These are phyloP conservation scores for Geranomyces michiganensis DNA, from an alignment of 192 early-diverging fungal species.

Conservation along the genomic window DNA sequence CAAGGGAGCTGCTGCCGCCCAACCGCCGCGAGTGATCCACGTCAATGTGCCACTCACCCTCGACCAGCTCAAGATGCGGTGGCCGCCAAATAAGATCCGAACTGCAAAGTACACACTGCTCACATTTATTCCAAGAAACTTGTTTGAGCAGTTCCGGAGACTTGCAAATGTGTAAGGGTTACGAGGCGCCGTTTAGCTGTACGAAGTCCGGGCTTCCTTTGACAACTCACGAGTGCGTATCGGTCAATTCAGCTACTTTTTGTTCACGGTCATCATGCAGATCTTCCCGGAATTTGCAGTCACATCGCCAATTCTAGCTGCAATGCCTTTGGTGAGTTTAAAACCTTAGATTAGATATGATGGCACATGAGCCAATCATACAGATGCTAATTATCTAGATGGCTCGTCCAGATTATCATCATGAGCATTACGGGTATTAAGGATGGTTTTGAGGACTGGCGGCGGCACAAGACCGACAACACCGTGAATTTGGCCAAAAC, in stretches of 20 bases:
- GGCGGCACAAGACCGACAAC: constrained; percentile 82
- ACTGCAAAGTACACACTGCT: constrained; percentile 91
- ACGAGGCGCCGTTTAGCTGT: neutral
- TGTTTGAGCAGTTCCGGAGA: constrained; percentile 95
- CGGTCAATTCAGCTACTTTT: constrained; percentile 76
- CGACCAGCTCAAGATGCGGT: neutral
- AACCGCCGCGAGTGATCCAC: constrained; percentile 16
- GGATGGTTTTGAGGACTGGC: constrained; percentile 87
- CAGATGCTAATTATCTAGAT: too few relatives aligned
- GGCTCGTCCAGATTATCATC: constrained; percentile 44
- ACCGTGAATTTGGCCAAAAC: constrained; percentile 75
- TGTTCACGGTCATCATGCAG: constrained; percentile 82
- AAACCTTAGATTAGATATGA: too few relatives aligned
- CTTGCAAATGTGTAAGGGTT: constrained; percentile 42
- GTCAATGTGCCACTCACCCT: constrained; percentile 27
- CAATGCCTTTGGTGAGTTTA: constrained; percentile 51
- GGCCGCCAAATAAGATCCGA: constrained; percentile 54
- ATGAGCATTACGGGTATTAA: constrained; percentile 54
- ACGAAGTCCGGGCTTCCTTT: constrained; percentile 62
- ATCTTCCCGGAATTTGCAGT: constrained; percentile 68
- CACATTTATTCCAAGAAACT: constrained; percentile 92
- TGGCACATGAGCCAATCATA: constrained; percentile 11
- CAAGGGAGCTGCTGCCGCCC: neutral
- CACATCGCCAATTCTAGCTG: constrained; percentile 50
- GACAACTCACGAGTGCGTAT: constrained; percentile 46